phyloP scores from a whole-genome alignment of 495 filamentous ascomycete genomes.

The Penicillium crystallinum region DNA sequence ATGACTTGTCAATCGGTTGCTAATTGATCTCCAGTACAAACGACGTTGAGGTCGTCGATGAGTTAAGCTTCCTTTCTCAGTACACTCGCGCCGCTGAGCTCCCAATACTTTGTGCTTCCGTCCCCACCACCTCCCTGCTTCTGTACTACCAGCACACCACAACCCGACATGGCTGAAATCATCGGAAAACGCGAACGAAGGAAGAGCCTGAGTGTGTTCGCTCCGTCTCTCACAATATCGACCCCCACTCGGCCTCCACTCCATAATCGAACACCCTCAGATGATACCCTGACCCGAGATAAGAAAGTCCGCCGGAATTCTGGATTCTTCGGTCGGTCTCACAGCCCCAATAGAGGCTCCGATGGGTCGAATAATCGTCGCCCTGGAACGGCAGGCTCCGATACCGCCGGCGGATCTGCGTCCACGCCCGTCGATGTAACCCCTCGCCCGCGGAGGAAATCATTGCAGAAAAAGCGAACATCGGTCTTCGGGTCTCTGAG shows the following conservation, averaged over 20 bases:
- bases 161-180: constrained; percentile 36
- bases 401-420: constrained; percentile 17
- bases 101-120: constrained; percentile 1
- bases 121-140: constrained; percentile 3
- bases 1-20: constrained; percentile 10
- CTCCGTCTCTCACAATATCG: constrained; percentile 26
- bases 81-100: constrained; percentile 9
- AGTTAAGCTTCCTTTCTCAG: constrained; percentile 21
- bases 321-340: constrained; percentile 37
- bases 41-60: constrained; percentile 33
- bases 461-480: constrained; percentile 45
- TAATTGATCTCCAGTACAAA: constrained; percentile 24
- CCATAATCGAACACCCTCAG: constrained; percentile 37
- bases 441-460: constrained; percentile 37
- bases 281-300: constrained; percentile 30
- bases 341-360: constrained; percentile 18
- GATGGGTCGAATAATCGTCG: constrained; percentile 22
- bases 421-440: constrained; percentile 25
- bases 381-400: constrained; percentile 30
- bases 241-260: constrained; percentile 15
- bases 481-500: constrained; percentile 56
- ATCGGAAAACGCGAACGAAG: constrained; percentile 38
- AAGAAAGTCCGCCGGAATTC: constrained; percentile 43
- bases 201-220: constrained; percentile 43
- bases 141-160: not conserved